These are phyloP conservation scores for Eucalyptus brandiana DNA, from an alignment of 345 rosid genomes.

Conservation along the genomic window DNA sequence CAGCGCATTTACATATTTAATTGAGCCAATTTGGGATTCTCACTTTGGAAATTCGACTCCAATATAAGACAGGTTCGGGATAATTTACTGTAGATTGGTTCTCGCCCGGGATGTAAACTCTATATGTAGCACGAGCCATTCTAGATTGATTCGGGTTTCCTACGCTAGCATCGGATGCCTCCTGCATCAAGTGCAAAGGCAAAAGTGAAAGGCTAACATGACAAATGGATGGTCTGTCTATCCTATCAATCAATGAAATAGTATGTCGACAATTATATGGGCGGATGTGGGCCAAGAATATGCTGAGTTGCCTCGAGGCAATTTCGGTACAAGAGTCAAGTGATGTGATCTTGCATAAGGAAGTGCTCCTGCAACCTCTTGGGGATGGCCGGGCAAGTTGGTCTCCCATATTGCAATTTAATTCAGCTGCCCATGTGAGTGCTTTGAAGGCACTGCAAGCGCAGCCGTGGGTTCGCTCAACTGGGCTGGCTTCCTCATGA, in stretches of 20 bases:
- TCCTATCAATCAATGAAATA: neutral
- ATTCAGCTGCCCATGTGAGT: neutral
- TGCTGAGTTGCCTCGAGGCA: neutral
- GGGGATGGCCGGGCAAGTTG: neutral
- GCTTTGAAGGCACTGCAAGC: neutral
- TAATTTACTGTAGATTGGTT: neutral
- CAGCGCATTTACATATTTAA: neutral
- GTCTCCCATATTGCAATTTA: neutral
- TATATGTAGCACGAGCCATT: neutral
- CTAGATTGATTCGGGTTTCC: neutral
- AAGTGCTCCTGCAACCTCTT: neutral
- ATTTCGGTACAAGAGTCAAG: neutral
- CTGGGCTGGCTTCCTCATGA: neutral
- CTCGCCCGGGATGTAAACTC: neutral
- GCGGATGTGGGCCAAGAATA: neutral
- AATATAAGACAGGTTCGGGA: neutral
- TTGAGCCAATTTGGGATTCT: neutral
- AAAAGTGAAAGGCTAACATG: neutral
- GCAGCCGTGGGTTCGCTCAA: neutral
- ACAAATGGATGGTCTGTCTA: neutral
- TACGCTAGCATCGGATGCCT: neutral
- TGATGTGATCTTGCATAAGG: neutral
- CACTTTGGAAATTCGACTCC: neutral
- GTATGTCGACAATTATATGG: neutral
- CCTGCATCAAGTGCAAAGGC: neutral